Base-by-base conservation (phyloP, 2,329 filamentous ascomycete species). In the Fusarium drepaniforme region DNA sequence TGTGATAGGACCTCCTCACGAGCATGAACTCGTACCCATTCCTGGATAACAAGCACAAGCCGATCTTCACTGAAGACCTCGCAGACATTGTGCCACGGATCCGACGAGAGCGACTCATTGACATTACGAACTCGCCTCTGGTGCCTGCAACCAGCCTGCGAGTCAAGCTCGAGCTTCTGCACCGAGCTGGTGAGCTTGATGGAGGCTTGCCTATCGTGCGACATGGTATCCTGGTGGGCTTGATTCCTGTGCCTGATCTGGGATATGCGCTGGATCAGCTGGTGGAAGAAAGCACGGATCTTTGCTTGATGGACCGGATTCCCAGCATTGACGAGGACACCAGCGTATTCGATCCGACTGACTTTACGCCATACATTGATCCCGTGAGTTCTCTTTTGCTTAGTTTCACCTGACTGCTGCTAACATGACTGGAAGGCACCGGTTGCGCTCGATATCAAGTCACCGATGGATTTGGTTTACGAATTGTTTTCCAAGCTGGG, bases 1-100 rank as follows among this genome's bases (percentile, higher is more conserved):
- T 28, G 16, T 4, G 15, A 28, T 15, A 94, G 91, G 97, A 98
- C 81, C 90, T 98, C 13, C 87, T 98, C 21, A 98, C 96, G 0
- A 95, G 97, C 81, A 96, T 99, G 93, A 98, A 99, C 83, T 93
- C 94, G 4, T 99, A 98, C 76, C 97, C 97, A 0, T 98, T 97
- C 85, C 89, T 99, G n/a, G 95, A 98, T 84, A 97, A 97, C 84
- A 98, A 98, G 82, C 91, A 96, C 72, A 95, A 97, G 76, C 96
- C 96, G 1, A 88, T 97, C 21, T 98, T 98, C 82, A 97, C 96
- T 1, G 93, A 93, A 1, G 93, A 97, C 65, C 88, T 99, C 1
- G 93, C 92, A 16, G 96, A 98, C 73, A 97, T 99, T 66, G 93
- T 96, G 0, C 91, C 94, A 3, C 92, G 92, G 7, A 86, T 94